phyloP scores from a whole-genome alignment of 2,329 filamentous ascomycete species.

The Curvularia lunata region DNA sequence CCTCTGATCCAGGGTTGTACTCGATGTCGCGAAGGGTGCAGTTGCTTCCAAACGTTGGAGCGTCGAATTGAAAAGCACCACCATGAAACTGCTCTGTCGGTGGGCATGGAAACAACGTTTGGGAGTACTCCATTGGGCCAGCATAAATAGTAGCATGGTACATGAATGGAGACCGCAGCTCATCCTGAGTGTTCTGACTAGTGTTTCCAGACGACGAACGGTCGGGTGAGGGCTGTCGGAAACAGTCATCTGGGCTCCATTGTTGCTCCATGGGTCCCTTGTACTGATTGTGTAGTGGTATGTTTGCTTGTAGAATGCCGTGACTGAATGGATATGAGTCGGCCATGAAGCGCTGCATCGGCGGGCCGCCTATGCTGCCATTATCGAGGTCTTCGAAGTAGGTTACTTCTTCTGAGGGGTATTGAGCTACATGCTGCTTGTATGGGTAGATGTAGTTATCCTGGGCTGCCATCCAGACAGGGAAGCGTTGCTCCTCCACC shows the following conservation, averaged over 20 bases:
- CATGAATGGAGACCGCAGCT: conserved; percentile 35
- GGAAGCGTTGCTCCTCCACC: conserved; percentile 29
- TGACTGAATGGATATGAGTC: conserved; percentile 36
- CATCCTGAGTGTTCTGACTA: conserved; percentile 41
- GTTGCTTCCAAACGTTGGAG: conserved; percentile 20
- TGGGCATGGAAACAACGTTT: conserved; percentile 27
- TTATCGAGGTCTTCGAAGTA: conserved; percentile 28
- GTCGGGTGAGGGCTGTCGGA: conserved; percentile 44
- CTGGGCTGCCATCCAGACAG: conserved; percentile 18
- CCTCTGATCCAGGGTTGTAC: conserved; percentile 38
- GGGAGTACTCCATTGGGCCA: conserved; percentile 28
- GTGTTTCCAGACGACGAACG: conserved; percentile 43
- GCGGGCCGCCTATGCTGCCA: conserved; percentile 33
- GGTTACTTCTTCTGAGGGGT: conserved; percentile 23
- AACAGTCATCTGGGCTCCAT: conserved; percentile 30
- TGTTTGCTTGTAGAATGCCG: conserved; percentile 39
- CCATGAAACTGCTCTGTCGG: conserved; percentile 24
- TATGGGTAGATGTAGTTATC: conserved; percentile 20
- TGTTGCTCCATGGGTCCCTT: conserved; percentile 26
- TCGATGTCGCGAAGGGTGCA: conserved; percentile 44
- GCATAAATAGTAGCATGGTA: conserved; percentile 27
- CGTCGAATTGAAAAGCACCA: conserved; percentile 19
- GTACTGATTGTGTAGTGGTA: conserved; percentile 26
- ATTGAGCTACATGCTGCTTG: conserved; percentile 23
- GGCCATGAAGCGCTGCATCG: conserved; percentile 46